phyloP scores from a whole-genome alignment of 345 rosid genomes.

The Physaria fendleri region DNA sequence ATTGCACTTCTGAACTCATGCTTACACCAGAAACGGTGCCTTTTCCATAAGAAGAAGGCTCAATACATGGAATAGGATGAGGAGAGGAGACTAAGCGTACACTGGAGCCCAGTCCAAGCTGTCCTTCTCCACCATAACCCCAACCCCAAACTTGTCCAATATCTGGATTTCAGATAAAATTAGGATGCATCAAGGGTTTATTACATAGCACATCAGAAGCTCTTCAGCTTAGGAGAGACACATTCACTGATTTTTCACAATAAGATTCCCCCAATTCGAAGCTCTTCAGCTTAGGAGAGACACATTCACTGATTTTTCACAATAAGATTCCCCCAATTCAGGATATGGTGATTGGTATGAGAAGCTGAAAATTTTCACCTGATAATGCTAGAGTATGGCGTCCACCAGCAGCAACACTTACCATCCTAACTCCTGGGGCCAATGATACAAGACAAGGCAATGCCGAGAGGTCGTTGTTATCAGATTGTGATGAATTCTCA shows the following conservation, averaged over 20 bases:
- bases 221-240: slow-evolving; percentile 19
- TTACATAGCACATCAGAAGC: not conserved
- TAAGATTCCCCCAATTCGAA: no score
- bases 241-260: not conserved
- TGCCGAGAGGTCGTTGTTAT: slow-evolving; percentile 69
- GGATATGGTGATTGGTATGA: not conserved
- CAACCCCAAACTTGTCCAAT: slow-evolving; percentile 99
- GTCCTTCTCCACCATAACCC: slow-evolving; percentile 99
- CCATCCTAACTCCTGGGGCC: slow-evolving; percentile 83
- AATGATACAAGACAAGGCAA: slow-evolving; percentile 83
- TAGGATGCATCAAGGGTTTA: slow-evolving; percentile 30
- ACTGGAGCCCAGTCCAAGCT: slow-evolving; percentile 95
- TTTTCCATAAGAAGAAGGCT: slow-evolving; percentile 50
- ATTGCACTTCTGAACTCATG: slow-evolving; percentile 51
- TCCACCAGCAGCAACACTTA: slow-evolving; percentile 88
- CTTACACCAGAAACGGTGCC: slow-evolving; percentile 50
- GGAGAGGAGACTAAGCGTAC: slow-evolving; percentile 93
- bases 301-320: slow-evolving; percentile 1
- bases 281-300: slow-evolving; percentile 16
- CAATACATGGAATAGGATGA: slow-evolving; percentile 75
- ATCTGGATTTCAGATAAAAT: slow-evolving; percentile 58
- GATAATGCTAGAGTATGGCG: slow-evolving; percentile 93
- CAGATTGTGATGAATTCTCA: slow-evolving; percentile 65
- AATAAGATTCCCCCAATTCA: not conserved
- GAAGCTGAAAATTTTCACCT: slow-evolving; percentile 38